A percentile compares a stretch with the other conserved stretches of the same genome.
Evolutionary conservation across 1,284 basidiomycete species (phyloP).

Genomic region (Melampsora abietis-canadensis): DNA sequence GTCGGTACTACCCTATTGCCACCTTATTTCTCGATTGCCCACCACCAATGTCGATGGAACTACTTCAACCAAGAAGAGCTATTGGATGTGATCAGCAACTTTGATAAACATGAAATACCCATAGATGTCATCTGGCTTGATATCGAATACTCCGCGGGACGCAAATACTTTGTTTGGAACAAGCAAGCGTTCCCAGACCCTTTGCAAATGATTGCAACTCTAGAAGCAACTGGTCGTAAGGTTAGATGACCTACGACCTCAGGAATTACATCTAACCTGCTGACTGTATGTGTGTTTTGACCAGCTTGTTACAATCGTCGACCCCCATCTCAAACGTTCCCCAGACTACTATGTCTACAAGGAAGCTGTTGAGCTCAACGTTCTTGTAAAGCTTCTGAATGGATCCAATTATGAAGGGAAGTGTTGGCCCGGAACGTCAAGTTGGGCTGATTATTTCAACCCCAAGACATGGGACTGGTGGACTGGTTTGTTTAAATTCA

Average conservation of each 20-base stretch:
- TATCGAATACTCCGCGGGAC: constrained; percentile 82
- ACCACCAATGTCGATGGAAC: constrained; percentile 70
- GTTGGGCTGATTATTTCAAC: constrained; percentile 97
- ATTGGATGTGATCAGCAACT: constrained; percentile 75
- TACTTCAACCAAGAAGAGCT: constrained; percentile 89
- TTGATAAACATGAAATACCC: constrained; percentile 90
- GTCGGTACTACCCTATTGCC: constrained; percentile 85
- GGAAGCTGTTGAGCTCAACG: constrained; percentile 60
- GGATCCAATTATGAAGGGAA: constrained; percentile 88
- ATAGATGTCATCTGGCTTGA: constrained; percentile 98
- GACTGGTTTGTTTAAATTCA: constrained; percentile 73
- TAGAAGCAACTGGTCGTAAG: constrained; percentile 81
- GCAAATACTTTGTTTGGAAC: constrained; percentile 98
- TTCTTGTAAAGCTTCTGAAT: constrained; percentile 75
- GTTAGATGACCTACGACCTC: constrained; percentile 55
- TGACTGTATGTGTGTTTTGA: neutral
- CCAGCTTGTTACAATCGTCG: constrained; percentile 93
- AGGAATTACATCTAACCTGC: neutral
- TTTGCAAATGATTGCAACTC: constrained; percentile 83
- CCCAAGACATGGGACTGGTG: constrained; percentile 87
- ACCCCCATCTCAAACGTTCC: constrained; percentile 85
- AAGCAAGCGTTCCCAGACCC: constrained; percentile 80
- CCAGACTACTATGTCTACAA: constrained; percentile 1
- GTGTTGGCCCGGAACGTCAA: constrained; percentile 94
- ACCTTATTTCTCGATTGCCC: constrained; percentile 69